phyloP scores from a whole-genome alignment of 306 rosid species.

The Sicyos edulis region DNA sequence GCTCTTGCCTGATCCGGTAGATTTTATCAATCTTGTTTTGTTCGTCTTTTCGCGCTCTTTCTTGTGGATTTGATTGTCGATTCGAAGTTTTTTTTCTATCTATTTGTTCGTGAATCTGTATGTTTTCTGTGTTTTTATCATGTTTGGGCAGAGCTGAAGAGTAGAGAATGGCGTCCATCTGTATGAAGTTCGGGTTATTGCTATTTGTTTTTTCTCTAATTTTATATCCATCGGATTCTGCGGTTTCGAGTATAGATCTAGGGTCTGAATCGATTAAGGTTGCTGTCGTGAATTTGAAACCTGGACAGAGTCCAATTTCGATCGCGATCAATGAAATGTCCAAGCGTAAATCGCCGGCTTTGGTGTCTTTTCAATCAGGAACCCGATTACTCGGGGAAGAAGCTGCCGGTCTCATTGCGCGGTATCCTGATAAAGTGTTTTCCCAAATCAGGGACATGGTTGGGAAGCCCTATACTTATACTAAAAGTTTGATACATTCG shows the following conservation, averaged over 20 bases:
- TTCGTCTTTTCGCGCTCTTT: neutral
- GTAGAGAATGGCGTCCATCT: slow-evolving; percentile 50
- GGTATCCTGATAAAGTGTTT: slow-evolving; percentile 79
- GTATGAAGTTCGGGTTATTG: slow-evolving; percentile 40
- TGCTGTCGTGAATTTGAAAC: slow-evolving; percentile 88
- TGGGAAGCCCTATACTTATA: slow-evolving; percentile 54
- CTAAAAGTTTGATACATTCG: slow-evolving; percentile 49
- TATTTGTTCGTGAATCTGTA: neutral
- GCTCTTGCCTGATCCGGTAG: neutral
- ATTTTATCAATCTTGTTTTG: neutral
- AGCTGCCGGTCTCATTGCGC: slow-evolving; percentile 81
- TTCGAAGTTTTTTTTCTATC: neutral
- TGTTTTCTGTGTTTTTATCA: slow-evolving; percentile 16
- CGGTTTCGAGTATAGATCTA: slow-evolving; percentile 92
- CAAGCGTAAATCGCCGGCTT: slow-evolving; percentile 77
- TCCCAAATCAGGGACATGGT: slow-evolving; percentile 74
- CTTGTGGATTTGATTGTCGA: neutral
- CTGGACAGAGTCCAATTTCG: slow-evolving; percentile 87
- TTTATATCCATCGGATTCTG: slow-evolving; percentile 63
- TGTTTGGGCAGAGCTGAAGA: slow-evolving; percentile 35
- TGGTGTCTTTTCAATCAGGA: slow-evolving; percentile 76
- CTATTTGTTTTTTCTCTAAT: slow-evolving; percentile 32
- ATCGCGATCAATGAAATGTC: slow-evolving; percentile 95
- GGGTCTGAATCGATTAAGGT: slow-evolving; percentile 89
- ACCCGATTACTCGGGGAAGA: slow-evolving; percentile 80